Evolutionary conservation across 176 grass and related monocot species (phyloP).

Genomic region (Cymbopogon citratus): DNA sequence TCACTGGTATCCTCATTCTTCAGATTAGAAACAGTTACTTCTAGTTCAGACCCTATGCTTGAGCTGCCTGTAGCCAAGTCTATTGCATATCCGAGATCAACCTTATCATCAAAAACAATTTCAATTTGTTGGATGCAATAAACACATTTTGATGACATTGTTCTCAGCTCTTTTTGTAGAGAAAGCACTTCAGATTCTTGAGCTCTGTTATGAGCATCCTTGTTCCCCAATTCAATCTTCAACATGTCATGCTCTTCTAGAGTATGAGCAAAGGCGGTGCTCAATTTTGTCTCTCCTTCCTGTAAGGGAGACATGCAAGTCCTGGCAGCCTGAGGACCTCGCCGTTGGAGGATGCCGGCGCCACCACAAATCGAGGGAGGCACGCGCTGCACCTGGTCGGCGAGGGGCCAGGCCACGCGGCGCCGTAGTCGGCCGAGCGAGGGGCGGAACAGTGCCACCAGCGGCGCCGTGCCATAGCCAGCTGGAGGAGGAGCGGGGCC

Average conservation of each 20-base stretch:
- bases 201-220: slow-evolving; percentile 46
- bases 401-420: too few relatives aligned
- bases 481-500: too few relatives aligned
- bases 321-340: too few relatives aligned
- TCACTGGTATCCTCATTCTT: slow-evolving; percentile 34
- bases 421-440: too few relatives aligned
- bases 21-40: slow-evolving; percentile 29
- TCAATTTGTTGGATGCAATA: slow-evolving; percentile 50
- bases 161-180: slow-evolving; percentile 43
- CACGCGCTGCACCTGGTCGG: too few relatives aligned
- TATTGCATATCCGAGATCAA: slow-evolving; percentile 37
- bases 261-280: slow-evolving; percentile 50
- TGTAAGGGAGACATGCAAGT: too few relatives aligned
- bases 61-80: slow-evolving; percentile 35
- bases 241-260: slow-evolving; percentile 52
- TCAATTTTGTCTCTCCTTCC: too few relatives aligned
- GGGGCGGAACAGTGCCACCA: too few relatives aligned
- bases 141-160: slow-evolving; percentile 58
- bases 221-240: slow-evolving; percentile 62
- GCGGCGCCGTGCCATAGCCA: too few relatives aligned
- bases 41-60: slow-evolving; percentile 24
- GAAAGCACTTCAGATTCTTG: slow-evolving; percentile 60
- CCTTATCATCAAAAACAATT: slow-evolving; percentile 31
- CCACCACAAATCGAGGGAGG: too few relatives aligned
- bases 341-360: too few relatives aligned